Evolutionary conservation across 1,284 basidiomycete genomes (phyloP), one percentile per base, ranked within the genome.

Genomic region (Cutaneotrichosporon spelunceum): DNA sequence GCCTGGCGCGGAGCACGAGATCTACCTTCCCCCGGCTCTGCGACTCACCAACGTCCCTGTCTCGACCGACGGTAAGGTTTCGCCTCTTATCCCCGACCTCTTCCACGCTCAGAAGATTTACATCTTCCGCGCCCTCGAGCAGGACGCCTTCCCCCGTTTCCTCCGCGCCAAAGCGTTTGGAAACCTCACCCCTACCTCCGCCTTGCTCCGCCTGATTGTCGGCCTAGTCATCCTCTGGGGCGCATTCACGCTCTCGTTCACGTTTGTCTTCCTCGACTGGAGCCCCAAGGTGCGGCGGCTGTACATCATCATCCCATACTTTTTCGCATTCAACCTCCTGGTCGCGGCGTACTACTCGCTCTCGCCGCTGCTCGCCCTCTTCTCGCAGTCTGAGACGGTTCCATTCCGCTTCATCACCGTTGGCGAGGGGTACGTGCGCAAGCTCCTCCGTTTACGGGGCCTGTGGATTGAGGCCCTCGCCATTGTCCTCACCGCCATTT

Each of bases 81-180:
- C 83, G 88, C 94, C 74, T 1, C 87, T 91, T 66, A 88, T 99
- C 48, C 94, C 95, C 13, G 95, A 98, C 78, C 89, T 98, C 83
- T 99, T 97, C 82, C 92, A 98, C 76, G 82, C 87, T 2, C 95
- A 98, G 80, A 98, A 99, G 82, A 91, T 96, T 74, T 97, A 96
- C 75, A 93, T 94, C 73, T 96, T 95, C 83, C 85, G 91, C 58
- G 92, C 92, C 5, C 95, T 97, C 88, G 94, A 97, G 76, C 89
- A 93, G 78, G 93, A 97, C 73, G 90, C 91, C n/a, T 98, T 95
- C 82, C 92, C 93, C 50, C 85, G 93, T 4, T 99, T 99, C 84
- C 81, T 99, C 58, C 85, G 95, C 60, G 87, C 91, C 5, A 99
- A 99, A 80, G 93, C 94, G 10, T 99, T 98, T 74, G 92, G 93